A percentile compares a stretch with the other conserved stretches of the same genome.
Evolutionary conservation across 352 stramenopile species (phyloP).

Genomic region (Phytophthora hibernalis): DNA sequence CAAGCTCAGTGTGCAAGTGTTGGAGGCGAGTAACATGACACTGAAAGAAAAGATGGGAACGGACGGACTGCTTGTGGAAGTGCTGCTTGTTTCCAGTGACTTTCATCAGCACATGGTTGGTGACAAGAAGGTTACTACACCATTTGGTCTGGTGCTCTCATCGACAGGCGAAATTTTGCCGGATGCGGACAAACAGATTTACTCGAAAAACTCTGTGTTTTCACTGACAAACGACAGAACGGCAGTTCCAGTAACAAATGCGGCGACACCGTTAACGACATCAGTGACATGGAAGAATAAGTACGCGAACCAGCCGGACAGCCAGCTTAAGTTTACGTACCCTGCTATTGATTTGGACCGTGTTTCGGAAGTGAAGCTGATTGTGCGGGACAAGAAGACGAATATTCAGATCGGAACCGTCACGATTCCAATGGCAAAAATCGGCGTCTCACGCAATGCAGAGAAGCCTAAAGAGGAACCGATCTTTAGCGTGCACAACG

Average conservation of each 20-base stretch:
- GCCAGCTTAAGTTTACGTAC: conserved; percentile 40
- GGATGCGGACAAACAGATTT: conserved; percentile 35
- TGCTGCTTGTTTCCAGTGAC: conserved; percentile 62
- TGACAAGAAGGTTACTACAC: conserved; percentile 35
- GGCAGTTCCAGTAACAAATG: background rate
- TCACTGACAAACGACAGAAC: conserved; percentile 16
- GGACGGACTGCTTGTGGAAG: conserved; percentile 44
- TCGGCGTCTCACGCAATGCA: conserved; percentile 17
- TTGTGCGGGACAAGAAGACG: conserved; percentile 36
- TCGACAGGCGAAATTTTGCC: conserved; percentile 52
- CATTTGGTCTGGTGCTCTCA: conserved; percentile 51
- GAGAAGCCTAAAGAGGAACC: conserved; percentile 23
- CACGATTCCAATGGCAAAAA: conserved; percentile 44
- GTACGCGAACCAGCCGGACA: conserved; percentile 4
- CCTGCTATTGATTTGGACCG: conserved; percentile 54
- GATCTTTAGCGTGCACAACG: conserved; percentile 40
- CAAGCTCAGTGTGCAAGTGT: conserved; percentile 47
- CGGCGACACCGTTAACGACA: background rate
- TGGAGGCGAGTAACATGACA: conserved; percentile 58
- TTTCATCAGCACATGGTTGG: conserved; percentile 35
- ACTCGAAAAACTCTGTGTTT: conserved; percentile 41
- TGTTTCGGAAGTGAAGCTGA: conserved; percentile 45
- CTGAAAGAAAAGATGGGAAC: conserved; percentile 41
- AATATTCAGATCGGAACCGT: conserved; percentile 46
- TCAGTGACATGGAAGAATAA: conserved; percentile 4